phyloP scores from a whole-genome alignment of 1,284 basidiomycete species.

The Anthracocystis walkeri region DNA sequence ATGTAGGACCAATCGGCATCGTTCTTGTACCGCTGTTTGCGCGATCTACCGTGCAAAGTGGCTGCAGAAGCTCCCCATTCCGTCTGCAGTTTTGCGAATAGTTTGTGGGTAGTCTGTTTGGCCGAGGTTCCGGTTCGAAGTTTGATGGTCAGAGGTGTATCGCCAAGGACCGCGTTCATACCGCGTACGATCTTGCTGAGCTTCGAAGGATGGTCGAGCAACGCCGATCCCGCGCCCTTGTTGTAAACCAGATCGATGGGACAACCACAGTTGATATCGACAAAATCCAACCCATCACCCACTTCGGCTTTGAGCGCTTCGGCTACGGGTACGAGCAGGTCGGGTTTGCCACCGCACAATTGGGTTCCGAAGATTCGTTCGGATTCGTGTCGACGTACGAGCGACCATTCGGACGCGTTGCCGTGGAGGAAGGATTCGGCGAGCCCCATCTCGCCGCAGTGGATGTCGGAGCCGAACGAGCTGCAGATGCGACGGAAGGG shows the following conservation, averaged over 20 bases:
- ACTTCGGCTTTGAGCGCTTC: conserved; percentile 82
- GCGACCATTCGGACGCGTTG: conserved; percentile 64
- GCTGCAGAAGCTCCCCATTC: conserved; percentile 85
- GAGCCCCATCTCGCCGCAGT: conserved; percentile 85
- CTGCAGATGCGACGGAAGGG: conserved; percentile 93
- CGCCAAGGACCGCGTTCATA: conserved; percentile 90
- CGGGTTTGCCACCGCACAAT: conserved; percentile 72
- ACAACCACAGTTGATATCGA: conserved; percentile 95
- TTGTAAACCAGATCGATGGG: conserved; percentile 97
- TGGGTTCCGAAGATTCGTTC: conserved; percentile 94
- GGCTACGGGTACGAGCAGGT: conserved; percentile 82
- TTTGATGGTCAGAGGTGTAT: conserved; percentile 95
- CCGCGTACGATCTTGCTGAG: conserved; percentile 88
- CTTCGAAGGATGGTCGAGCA: conserved; percentile 84
- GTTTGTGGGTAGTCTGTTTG: conserved; percentile 79
- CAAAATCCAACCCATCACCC: conserved; percentile 80
- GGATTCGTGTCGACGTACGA: conserved; percentile 76
- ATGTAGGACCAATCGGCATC: conserved; percentile 71
- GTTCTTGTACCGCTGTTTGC: conserved; percentile 69
- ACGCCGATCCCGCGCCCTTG: conserved; percentile 87
- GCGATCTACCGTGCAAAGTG: conserved; percentile 83
- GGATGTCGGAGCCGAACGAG: conserved; percentile 89
- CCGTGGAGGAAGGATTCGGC: conserved; percentile 62
- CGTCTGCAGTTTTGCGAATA: conserved; percentile 83
- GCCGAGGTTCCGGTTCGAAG: conserved; percentile 80